Conservation (phyloP, 2,329 filamentous ascomycete genomes). For the Didymella arachidicola region DNA sequence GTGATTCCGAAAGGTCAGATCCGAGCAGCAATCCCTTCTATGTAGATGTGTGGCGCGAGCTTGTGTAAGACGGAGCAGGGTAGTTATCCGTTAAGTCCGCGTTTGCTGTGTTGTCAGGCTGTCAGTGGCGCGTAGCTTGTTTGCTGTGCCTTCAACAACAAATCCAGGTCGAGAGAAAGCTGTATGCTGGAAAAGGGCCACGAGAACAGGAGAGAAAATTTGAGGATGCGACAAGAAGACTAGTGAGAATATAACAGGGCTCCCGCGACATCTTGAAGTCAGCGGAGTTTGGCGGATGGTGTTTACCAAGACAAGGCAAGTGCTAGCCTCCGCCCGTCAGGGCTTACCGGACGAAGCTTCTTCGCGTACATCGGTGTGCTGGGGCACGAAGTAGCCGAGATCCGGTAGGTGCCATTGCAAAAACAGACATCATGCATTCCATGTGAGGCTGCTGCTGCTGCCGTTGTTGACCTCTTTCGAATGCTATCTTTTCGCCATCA, state of each 20-base stretch:
- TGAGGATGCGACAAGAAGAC: neutral
- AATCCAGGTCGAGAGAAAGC: neutral
- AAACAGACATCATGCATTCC: conserved; percentile 7
- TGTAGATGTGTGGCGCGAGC: neutral
- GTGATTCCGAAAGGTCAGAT: neutral
- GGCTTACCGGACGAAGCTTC: conserved; percentile 8
- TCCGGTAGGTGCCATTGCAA: conserved; percentile 12
- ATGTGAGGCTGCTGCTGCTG: neutral
- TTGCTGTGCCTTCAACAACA: neutral
- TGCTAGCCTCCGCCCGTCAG: neutral
- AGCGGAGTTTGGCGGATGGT: conserved; percentile 13
- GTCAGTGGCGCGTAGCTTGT: conserved; percentile 6
- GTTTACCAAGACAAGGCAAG: conserved; percentile 4
- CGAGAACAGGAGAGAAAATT: neutral
- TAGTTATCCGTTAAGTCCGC: conserved; percentile 5
- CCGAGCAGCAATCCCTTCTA: neutral
- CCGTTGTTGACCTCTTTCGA: neutral
- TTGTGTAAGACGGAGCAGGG: neutral
- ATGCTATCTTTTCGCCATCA: neutral
- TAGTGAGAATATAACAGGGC: conserved; percentile 2
- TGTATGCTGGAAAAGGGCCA: neutral
- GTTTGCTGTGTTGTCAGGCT: conserved; percentile 4
- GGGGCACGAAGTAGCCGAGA: conserved; percentile 13
- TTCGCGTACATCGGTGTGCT: conserved; percentile 3
- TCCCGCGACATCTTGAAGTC: conserved; percentile 12